These are phyloP conservation scores for Vigna hirtella DNA, from an alignment of 306 rosid species.

Conservation along the genomic window DNA sequence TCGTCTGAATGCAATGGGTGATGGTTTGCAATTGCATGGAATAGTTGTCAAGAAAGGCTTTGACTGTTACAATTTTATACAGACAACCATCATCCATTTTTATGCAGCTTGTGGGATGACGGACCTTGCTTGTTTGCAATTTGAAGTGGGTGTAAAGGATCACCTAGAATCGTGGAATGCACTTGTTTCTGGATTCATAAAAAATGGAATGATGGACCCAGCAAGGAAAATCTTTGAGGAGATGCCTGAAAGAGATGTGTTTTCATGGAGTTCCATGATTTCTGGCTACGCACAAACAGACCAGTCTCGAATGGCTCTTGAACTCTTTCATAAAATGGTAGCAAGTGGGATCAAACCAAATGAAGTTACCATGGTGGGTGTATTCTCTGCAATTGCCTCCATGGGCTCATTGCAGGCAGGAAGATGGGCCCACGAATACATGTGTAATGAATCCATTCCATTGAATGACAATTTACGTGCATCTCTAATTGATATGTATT, in stretches of 20 bases:
- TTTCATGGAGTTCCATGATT: slow-evolving; percentile 87
- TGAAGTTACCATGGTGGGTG: slow-evolving; percentile 91
- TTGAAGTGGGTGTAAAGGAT: slow-evolving; percentile 66
- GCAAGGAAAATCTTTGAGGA: slow-evolving; percentile 66
- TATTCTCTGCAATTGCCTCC: slow-evolving; percentile 83
- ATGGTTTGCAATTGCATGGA: slow-evolving; percentile 78
- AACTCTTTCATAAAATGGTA: slow-evolving; percentile 77
- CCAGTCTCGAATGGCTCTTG: slow-evolving; percentile 74
- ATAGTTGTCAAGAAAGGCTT: slow-evolving; percentile 69
- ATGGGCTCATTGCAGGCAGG: slow-evolving; percentile 77
- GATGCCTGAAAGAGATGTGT: slow-evolving; percentile 86
- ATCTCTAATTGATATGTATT: slow-evolving; percentile 86
- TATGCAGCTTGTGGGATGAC: slow-evolving; percentile 77
- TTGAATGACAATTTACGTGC: slow-evolving; percentile 82
- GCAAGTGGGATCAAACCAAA: slow-evolving; percentile 68
- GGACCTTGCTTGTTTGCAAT: slow-evolving; percentile 68
- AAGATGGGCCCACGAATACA: slow-evolving; percentile 74
- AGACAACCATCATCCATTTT: slow-evolving; percentile 78
- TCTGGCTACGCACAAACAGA: slow-evolving; percentile 81
- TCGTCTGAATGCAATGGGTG: slow-evolving; percentile 50
- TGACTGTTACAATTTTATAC: slow-evolving; percentile 72
- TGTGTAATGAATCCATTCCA: slow-evolving; percentile 59
- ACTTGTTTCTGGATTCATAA: slow-evolving; percentile 71
- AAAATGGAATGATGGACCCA: slow-evolving; percentile 63
- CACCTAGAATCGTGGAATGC: slow-evolving; percentile 88